A percentile compares a stretch with the other conserved stretches of the same genome.
These are phyloP conservation scores for Buxus sempervirens DNA, from an alignment of 164 flowering plant species.

Conservation along the genomic window DNA sequence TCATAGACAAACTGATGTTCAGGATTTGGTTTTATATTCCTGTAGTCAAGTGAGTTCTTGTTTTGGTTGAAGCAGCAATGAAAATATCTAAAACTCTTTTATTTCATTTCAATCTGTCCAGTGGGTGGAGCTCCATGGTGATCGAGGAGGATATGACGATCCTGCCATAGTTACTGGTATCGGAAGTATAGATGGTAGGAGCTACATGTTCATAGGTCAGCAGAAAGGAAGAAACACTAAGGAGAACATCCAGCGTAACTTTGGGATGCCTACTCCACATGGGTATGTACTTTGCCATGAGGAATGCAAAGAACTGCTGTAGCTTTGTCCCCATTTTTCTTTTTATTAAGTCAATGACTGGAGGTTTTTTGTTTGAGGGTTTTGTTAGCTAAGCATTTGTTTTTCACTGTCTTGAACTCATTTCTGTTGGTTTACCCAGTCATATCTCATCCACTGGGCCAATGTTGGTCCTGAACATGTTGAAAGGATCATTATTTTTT, in stretches of 20 bases:
- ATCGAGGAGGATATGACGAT: conserved; percentile 95
- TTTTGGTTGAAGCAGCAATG: no score
- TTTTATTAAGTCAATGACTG: no score
- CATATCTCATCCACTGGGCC: neutral
- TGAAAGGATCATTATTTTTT: neutral
- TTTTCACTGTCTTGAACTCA: no score
- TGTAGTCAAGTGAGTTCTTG: no score
- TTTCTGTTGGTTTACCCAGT: no score
- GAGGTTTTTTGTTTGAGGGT: no score
- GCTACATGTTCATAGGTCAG: conserved; percentile 94
- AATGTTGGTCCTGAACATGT: neutral
- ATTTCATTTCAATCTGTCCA: conserved; percentile 24
- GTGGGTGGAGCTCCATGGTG: conserved; percentile 99
- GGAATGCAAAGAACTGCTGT: conserved; percentile 1
- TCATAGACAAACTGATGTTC: neutral
- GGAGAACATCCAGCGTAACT: conserved; percentile 90
- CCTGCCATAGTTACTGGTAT: conserved; percentile 94
- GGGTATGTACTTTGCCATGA: conserved; percentile 54
- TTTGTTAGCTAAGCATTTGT: no score
- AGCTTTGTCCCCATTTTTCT: no score
- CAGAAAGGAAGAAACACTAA: conserved; percentile 96
- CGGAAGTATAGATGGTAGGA: conserved; percentile 78
- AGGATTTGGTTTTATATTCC: no score
- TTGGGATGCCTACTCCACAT: conserved; percentile 99
- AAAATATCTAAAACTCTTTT: no score